Base-by-base conservation (phyloP, 495 filamentous ascomycete genomes). In the Lophium mytilinum region DNA sequence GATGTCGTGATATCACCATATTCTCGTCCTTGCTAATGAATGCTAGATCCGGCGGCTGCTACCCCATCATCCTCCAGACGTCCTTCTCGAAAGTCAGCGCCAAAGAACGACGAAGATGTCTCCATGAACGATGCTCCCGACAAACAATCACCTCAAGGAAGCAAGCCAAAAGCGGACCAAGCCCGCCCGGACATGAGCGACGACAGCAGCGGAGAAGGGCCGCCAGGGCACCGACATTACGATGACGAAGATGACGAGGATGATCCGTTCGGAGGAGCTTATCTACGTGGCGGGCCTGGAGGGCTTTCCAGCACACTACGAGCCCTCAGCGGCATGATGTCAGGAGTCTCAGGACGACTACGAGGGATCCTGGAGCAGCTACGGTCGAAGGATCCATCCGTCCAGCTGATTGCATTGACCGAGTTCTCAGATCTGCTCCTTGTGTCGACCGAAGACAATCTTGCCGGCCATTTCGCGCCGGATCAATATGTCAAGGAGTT, bases 401-500 rank as follows among this genome's bases (percentile, higher is more conserved):
- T 91, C 12, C 94, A 97, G 72, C 75, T 96, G 45, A 89, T 96
- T 62, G 94, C 93, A 34, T 77, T 99, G 36, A 88, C 94, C 68
- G 91, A 96, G 61, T 79, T 99, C 6, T 94, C 94, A 0, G 92
- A 97, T 69, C 82, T 97, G 34, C 77, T 97, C 12, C 79, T 99
- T 4, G 83, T 97, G 14, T 95, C 91, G 6, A 97, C 92, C 55
- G 94, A 97, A 67, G 94, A 99, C 66, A 96, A 94, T 58, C 79
- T 99, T 15, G 90, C 91, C 12, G 94, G 94, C 17, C 88, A 96
- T 64, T 97, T 99, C 72, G 88, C 87, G 6, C 89, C 92, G 0
- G 94, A 99, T 72, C 79, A 85, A 14, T 96, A 93, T 63, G 88
- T 97, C 51, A 97, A 96, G 72, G 94, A 99, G 68, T 77, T 99